These are phyloP conservation scores for Endoconidiophora polonica DNA, from an alignment of 2,329 filamentous ascomycete species.

Conservation along the genomic window DNA sequence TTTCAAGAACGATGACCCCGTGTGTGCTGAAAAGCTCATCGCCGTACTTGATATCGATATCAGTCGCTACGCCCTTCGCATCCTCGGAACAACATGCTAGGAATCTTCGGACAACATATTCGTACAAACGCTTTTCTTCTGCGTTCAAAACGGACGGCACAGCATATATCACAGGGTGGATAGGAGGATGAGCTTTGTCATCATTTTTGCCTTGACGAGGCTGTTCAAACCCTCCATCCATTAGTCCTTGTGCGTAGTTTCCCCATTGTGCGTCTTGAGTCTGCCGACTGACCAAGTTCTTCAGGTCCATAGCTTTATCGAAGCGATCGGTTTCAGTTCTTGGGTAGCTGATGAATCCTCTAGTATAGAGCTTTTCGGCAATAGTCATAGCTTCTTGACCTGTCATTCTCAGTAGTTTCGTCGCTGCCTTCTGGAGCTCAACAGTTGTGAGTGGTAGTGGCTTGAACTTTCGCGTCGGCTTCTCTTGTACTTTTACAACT, in stretches of 20 bases:
- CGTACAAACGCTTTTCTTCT: slow-evolving; percentile 66
- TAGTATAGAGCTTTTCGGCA: slow-evolving; percentile 79
- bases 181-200: slow-evolving; percentile 93
- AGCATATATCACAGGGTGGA: slow-evolving; percentile 85
- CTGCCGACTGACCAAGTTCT: slow-evolving; percentile 68
- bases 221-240: slow-evolving; percentile 60
- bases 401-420: slow-evolving; percentile 72
- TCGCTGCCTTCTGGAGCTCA: slow-evolving; percentile 91
- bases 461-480: slow-evolving; percentile 86
- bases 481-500: slow-evolving; percentile 74
- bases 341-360: slow-evolving; percentile 93
- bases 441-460: slow-evolving; percentile 88
- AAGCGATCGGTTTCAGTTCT: slow-evolving; percentile 96
- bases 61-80: slow-evolving; percentile 70
- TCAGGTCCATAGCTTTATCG: slow-evolving; percentile 74
- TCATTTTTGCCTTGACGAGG: slow-evolving; percentile 76
- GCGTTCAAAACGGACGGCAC: slow-evolving; percentile 44
- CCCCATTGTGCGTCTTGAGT: slow-evolving; percentile 64
- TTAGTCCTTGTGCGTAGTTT: slow-evolving; percentile 55
- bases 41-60: slow-evolving; percentile 72
- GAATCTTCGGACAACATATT: slow-evolving; percentile 83
- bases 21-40: slow-evolving; percentile 67
- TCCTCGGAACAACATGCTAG: slow-evolving; percentile 93
- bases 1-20: slow-evolving; percentile 68
- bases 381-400: slow-evolving; percentile 79